Percentiles rank a stretch among this genome's conserved stretches.
Evolutionary conservation across 2,329 filamentous ascomycete genomes (phyloP).

Genomic region (Penicillium freii): DNA sequence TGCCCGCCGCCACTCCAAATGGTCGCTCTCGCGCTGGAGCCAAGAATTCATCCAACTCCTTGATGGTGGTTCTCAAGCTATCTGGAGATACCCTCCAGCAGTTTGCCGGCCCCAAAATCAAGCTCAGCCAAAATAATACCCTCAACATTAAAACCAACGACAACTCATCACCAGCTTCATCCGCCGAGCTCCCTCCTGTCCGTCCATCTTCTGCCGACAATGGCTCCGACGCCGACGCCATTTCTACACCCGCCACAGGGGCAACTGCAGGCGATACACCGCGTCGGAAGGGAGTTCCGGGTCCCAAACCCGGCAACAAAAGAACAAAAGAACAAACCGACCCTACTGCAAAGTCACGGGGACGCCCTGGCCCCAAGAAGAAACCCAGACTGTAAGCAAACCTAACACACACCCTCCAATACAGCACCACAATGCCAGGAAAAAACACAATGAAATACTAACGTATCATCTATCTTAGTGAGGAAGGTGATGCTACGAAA

Average conservation of each 20-base stretch:
- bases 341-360: constrained; percentile 60
- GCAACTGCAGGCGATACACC: constrained; percentile 46
- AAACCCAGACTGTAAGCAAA: constrained; percentile 82
- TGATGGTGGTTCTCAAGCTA: constrained; percentile 41
- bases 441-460: background rate
- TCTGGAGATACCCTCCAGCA: constrained; percentile 37
- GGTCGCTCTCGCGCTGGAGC: constrained; percentile 35
- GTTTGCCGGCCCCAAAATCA: constrained; percentile 24
- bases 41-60: constrained; percentile 22
- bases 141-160: constrained; percentile 30
- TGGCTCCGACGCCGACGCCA: constrained; percentile 40
- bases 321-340: constrained; percentile 44
- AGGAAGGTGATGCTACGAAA: constrained; percentile 50
- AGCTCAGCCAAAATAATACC: constrained; percentile 8
- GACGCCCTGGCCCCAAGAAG: constrained; percentile 95
- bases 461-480: constrained; percentile 36
- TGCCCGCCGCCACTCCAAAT: constrained; percentile 32
- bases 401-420: background rate
- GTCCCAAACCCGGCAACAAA: constrained; percentile 64
- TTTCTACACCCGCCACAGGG: constrained; percentile 41
- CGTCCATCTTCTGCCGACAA: constrained; percentile 43
- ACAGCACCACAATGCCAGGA: background rate
- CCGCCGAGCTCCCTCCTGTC: constrained; percentile 33
- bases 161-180: constrained; percentile 39
- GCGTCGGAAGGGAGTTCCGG: constrained; percentile 75